phyloP scores from a whole-genome alignment of 1,139 yeast genomes.

The Tardiomyces blankii region DNA sequence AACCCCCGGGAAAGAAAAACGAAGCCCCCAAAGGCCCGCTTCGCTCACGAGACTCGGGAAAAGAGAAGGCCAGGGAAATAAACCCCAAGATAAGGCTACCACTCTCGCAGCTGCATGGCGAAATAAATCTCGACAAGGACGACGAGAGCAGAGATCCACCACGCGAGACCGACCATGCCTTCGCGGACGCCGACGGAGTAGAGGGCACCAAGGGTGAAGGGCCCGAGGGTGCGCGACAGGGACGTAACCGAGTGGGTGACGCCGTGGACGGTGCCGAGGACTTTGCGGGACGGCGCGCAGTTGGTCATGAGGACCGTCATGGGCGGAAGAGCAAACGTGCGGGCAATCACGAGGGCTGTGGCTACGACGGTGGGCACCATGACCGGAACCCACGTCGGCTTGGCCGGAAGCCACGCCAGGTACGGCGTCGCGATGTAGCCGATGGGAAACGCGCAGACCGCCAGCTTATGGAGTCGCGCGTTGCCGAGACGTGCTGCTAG shows the following conservation, averaged over 20 bases:
- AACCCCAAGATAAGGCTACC: slow-evolving; percentile 7
- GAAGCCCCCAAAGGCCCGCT: too few species aligned
- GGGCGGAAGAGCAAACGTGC: slow-evolving; percentile 23
- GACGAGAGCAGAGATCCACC: slow-evolving; percentile 35
- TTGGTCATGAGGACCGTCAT: slow-evolving; percentile 23
- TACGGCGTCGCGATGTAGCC: slow-evolving; percentile 42
- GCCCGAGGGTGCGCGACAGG: slow-evolving; percentile 46
- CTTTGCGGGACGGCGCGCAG: slow-evolving; percentile 16
- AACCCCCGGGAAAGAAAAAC: too few species aligned
- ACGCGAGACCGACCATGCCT: slow-evolving; percentile 38
- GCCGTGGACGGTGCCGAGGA: slow-evolving; percentile 23
- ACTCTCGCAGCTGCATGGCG: slow-evolving; percentile 16
- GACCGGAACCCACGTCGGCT: slow-evolving; percentile 30
- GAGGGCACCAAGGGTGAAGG: slow-evolving; percentile 41
- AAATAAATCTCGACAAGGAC: slow-evolving; percentile 15
- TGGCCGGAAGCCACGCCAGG: slow-evolving; percentile 34
- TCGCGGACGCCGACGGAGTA: slow-evolving; percentile 37
- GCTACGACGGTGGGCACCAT: slow-evolving; percentile 9
- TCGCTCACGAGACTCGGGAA: too few species aligned
- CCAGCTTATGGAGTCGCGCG: slow-evolving; percentile 34
- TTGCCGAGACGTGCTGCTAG: slow-evolving; percentile 41
- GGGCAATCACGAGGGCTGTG: slow-evolving; percentile 14
- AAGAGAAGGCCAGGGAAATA: too few species aligned
- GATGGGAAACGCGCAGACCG: slow-evolving; percentile 37
- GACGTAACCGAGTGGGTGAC: slow-evolving; percentile 31